Percentiles rank a stretch among this genome's conserved stretches.
Conservation (phyloP, 2,329 filamentous ascomycete genomes). For the Fonsecaea nubica region DNA sequence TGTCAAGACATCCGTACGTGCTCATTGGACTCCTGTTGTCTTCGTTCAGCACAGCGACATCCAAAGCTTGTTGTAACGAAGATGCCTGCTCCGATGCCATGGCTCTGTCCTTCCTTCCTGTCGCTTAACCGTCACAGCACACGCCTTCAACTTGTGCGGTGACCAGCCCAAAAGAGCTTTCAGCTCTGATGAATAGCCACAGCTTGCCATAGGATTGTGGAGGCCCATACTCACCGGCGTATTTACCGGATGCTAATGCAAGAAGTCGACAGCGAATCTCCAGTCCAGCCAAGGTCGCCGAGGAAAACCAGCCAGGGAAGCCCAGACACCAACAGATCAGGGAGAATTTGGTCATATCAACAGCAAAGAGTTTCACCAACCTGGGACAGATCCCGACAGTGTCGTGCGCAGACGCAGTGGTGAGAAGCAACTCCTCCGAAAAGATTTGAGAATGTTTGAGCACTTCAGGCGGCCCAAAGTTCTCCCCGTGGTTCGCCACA, state of each 20-base stretch:
- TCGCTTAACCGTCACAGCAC: not conserved
- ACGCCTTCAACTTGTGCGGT: not conserved
- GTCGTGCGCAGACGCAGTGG: not conserved
- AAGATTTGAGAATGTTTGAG: not conserved
- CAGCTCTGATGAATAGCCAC: not conserved
- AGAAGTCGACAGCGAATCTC: not conserved
- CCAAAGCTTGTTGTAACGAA: no score
- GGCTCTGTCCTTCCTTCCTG: not conserved
- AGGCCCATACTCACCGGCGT: not conserved
- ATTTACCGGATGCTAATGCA: not conserved
- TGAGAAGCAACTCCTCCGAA: not conserved
- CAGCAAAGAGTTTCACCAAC: not conserved
- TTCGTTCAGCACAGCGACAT: no score
- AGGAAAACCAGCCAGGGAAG: not conserved
- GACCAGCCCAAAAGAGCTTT: not conserved
- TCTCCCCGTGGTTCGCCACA: not conserved
- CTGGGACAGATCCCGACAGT: not conserved
- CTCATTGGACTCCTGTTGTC: no score
- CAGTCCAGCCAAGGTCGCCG: not conserved
- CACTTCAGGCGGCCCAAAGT: slow-evolving; percentile 2
- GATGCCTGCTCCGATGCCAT: not conserved
- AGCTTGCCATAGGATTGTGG: not conserved
- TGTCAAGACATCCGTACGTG: no score
- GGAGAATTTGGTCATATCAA: not conserved
- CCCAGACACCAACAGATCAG: not conserved